phyloP scores from a whole-genome alignment of 192 early-diverging fungal species.

The Haplosporangium gracile region DNA sequence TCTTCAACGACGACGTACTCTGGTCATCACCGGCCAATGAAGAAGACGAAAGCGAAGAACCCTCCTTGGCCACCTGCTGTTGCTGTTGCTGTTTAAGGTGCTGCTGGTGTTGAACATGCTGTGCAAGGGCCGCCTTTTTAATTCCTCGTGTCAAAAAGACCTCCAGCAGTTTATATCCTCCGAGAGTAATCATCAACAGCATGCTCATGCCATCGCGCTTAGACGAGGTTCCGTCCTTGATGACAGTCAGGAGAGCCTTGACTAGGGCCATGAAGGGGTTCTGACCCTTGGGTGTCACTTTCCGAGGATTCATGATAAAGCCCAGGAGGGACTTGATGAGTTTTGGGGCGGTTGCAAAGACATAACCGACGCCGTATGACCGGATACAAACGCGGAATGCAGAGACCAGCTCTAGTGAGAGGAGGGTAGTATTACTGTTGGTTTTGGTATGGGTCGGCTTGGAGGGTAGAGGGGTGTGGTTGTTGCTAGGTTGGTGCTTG shows the following conservation, averaged over 20 bases:
- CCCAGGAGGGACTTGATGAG: constrained; percentile 40
- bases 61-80: background rate
- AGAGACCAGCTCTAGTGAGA: constrained; percentile 33
- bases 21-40: background rate
- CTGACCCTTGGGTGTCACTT: constrained; percentile 27
- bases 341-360: constrained; percentile 48
- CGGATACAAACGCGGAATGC: constrained; percentile 48
- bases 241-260: background rate
- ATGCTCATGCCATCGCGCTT: constrained; percentile 46
- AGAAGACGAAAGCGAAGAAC: background rate
- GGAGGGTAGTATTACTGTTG: background rate
- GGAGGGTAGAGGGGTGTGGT: background rate
- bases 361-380: constrained; percentile 50
- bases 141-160: constrained; percentile 36
- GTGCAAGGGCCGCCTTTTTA: constrained; percentile 42
- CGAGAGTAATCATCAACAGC: constrained; percentile 46
- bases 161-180: constrained; percentile 44
- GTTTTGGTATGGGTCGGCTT: background rate
- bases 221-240: constrained; percentile 36
- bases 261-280: constrained; percentile 24
- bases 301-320: constrained; percentile 32
- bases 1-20: background rate
- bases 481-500: background rate
- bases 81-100: constrained; percentile 3
- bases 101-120: constrained; percentile 27